A percentile compares a stretch with the other conserved stretches of the same genome.
Conservation (phyloP, 2,329 filamentous ascomycete genomes). For the Fusarium illudens region DNA sequence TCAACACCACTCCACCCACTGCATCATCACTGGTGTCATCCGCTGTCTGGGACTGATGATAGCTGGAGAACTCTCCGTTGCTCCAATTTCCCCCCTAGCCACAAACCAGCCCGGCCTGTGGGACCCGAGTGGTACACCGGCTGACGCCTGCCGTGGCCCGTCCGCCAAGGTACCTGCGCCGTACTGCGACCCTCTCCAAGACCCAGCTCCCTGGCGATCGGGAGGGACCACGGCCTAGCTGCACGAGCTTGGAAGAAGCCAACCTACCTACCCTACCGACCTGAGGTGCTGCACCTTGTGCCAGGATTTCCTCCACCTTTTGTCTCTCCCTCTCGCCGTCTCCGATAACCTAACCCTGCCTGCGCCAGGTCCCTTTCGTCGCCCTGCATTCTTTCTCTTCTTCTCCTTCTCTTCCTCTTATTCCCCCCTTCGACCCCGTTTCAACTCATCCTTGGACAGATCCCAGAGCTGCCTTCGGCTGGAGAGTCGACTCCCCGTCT, state of each 20-base stretch:
- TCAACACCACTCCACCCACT: conserved; percentile 18
- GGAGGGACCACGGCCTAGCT: conserved; percentile 1
- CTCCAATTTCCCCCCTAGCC: conserved; percentile 35
- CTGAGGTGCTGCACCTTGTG: conserved; percentile 12
- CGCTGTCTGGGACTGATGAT: conserved; percentile 14
- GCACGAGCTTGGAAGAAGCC: conserved; percentile 28
- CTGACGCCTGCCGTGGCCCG: not conserved
- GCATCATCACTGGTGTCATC: conserved; percentile 4
- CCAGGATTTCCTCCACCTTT: conserved; percentile 34
- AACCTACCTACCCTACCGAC: conserved; percentile 2
- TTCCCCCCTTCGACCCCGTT: conserved; percentile 23
- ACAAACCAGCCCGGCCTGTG: conserved; percentile 25
- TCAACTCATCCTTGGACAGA: conserved; percentile 11
- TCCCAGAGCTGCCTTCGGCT: conserved; percentile 15
- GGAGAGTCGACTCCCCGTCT: conserved; percentile 16
- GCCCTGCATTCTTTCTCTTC: conserved; percentile 23
- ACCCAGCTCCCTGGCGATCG: conserved; percentile 21
- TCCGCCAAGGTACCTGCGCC: not conserved
- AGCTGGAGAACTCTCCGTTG: conserved; percentile 11
- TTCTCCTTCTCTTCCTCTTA: conserved; percentile 31
- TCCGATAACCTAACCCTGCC: conserved; percentile 18
- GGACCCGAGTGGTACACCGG: not conserved
- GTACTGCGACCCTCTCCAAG: conserved; percentile 8
- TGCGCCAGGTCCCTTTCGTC: conserved; percentile 24
- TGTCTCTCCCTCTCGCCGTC: conserved; percentile 8